Evolutionary conservation across 352 stramenopile genomes (phyloP).

Genomic region (Aphanomyces euteiches): DNA sequence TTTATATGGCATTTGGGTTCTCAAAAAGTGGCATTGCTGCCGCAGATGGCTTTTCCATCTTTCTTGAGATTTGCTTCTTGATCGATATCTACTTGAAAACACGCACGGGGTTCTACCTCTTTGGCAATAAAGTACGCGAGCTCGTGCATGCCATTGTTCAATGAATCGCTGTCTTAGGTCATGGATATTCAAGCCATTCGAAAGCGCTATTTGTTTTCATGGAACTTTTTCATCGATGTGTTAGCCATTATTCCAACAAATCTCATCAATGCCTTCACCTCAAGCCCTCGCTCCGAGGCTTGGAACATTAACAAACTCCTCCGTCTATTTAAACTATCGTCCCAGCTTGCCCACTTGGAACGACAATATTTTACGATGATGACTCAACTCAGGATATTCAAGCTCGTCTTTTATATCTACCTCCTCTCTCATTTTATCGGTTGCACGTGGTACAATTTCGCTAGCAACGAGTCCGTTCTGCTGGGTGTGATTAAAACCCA

Average conservation of each 20-base stretch:
- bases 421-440: conserved; percentile 52
- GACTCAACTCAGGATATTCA: conserved; percentile 48
- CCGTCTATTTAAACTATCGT: conserved; percentile 47
- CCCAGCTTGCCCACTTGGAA: conserved; percentile 46
- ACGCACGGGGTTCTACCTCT: conserved; percentile 53
- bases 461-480: conserved; percentile 32
- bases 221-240: conserved; percentile 9
- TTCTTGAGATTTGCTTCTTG: conserved; percentile 46
- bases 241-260: conserved; percentile 31
- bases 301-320: conserved; percentile 60
- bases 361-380: conserved; percentile 53
- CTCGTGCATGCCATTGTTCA: background rate
- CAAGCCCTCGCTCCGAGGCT: conserved; percentile 35
- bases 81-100: conserved; percentile 49
- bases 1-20: conserved; percentile 18
- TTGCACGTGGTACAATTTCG: conserved; percentile 61
- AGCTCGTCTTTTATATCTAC: conserved; percentile 57
- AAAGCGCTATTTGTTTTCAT: background rate
- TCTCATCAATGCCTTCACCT: conserved; percentile 45
- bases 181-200: conserved; percentile 15
- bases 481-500: background rate
- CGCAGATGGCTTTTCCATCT: conserved; percentile 33
- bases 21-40: background rate
- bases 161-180: conserved; percentile 26
- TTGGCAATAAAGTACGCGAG: conserved; percentile 48